Percentiles rank a stretch among this genome's conserved stretches.
Conservation (phyloP, 164 flowering plant genomes). For the Euptelea pleiosperma region DNA sequence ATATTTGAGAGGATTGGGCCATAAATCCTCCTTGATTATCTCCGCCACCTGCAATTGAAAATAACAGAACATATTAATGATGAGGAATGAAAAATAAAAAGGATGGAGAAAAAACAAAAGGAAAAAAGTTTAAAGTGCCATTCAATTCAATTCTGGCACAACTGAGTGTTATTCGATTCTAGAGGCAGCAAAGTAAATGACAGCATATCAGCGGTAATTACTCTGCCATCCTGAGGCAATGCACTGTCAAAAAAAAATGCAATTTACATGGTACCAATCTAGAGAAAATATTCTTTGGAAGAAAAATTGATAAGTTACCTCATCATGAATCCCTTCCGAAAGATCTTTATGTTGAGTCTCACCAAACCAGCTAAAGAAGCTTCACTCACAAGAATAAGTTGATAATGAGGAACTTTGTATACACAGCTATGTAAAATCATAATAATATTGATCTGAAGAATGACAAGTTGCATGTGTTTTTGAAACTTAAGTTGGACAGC, state of each 20-base stretch:
- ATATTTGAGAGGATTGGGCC: conserved; percentile 57
- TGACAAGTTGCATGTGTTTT: background rate
- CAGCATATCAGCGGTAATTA: too few species aligned
- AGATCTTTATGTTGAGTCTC: conserved; percentile 37
- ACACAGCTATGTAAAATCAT: background rate
- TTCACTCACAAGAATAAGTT: conserved; percentile 21
- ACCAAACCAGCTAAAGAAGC: conserved; percentile 53
- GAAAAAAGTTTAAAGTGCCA: background rate
- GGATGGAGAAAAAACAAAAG: background rate
- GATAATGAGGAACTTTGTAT: background rate
- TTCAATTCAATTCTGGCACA: background rate
- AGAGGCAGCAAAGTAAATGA: too few species aligned
- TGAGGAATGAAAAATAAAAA: too few species aligned
- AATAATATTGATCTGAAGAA: background rate
- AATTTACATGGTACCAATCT: too few species aligned
- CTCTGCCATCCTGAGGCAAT: too few species aligned
- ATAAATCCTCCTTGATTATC: conserved; percentile 51
- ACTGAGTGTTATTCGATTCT: too few species aligned
- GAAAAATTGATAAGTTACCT: conserved; percentile 20
- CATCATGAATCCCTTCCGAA: conserved; percentile 40
- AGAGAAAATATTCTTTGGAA: too few species aligned
- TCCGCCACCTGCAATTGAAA: conserved; percentile 43
- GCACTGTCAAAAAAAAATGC: too few species aligned
- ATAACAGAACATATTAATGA: background rate
- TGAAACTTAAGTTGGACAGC: background rate